Percentiles rank a stretch among this genome's conserved stretches.
Conservation (phyloP, 2,329 filamentous ascomycete genomes). For the Fusarium domesticum region DNA sequence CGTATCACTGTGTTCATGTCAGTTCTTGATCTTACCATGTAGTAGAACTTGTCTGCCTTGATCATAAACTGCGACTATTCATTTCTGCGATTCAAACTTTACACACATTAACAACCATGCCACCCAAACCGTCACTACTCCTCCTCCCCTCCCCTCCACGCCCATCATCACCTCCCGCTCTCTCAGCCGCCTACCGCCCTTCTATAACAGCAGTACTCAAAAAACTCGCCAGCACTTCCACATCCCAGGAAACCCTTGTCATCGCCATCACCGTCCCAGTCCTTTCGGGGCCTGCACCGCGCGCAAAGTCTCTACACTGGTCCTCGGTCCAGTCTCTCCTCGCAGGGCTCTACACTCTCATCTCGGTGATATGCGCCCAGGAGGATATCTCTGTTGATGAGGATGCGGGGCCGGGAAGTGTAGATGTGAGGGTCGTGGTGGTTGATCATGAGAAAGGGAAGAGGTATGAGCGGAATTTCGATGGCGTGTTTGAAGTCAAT, state of each 20-base stretch:
- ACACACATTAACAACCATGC: neutral
- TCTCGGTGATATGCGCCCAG: constrained; percentile 68
- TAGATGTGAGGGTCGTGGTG: constrained; percentile 74
- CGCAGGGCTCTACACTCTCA: constrained; percentile 73
- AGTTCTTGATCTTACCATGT: neutral
- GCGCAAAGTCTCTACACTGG: constrained; percentile 55
- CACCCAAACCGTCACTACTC: constrained; percentile 42
- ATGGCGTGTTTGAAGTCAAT: constrained; percentile 41
- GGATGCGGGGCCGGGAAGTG: constrained; percentile 55
- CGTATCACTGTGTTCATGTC: neutral
- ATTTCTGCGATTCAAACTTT: too few relatives aligned
- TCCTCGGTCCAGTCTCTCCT: constrained; percentile 68
- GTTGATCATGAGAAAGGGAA: constrained; percentile 56
- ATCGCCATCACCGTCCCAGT: constrained; percentile 62
- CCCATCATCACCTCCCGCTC: constrained; percentile 47
- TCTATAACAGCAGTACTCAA: constrained; percentile 54
- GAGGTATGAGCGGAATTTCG: constrained; percentile 33
- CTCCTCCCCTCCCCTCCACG: constrained; percentile 62
- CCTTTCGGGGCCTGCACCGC: constrained; percentile 49
- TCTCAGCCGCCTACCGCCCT: constrained; percentile 60
- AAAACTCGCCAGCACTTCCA: constrained; percentile 39
- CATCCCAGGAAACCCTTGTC: constrained; percentile 40
- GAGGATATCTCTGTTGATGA: constrained; percentile 59
- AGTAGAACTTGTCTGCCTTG: neutral
- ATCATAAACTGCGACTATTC: neutral